Evolutionary conservation across 2,329 filamentous ascomycete species (phyloP).

Genomic region (Neonectria punicea): DNA sequence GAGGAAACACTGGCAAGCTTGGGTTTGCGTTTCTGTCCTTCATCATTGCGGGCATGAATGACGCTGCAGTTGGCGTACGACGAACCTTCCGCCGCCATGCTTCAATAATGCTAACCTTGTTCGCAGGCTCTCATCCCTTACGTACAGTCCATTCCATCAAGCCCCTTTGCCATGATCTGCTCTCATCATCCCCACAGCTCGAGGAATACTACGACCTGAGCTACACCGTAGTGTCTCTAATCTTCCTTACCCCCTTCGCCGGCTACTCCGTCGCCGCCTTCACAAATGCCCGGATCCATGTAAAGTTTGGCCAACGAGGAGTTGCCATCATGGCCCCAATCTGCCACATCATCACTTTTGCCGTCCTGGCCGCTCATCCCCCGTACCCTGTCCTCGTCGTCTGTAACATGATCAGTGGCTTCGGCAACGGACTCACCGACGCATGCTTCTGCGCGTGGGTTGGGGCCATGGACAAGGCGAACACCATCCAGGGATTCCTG

Average conservation of each 20-base stretch:
- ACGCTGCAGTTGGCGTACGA: conserved; percentile 68
- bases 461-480: conserved; percentile 74
- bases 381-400: conserved; percentile 72
- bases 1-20: conserved; percentile 46
- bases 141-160: conserved; percentile 3
- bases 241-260: conserved; percentile 71
- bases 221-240: conserved; percentile 69
- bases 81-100: too few species aligned
- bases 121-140: conserved; percentile 40
- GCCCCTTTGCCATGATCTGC: fast-evolving
- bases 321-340: conserved; percentile 70
- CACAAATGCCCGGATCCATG: conserved; percentile 69
- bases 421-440: conserved; percentile 73
- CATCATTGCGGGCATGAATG: conserved; percentile 70
- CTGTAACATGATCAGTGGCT: conserved; percentile 70
- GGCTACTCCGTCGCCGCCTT: conserved; percentile 72
- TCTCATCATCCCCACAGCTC: conserved; percentile 52
- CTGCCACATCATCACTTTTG: conserved; percentile 71
- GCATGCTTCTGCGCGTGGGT: conserved; percentile 62
- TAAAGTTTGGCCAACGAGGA: conserved; percentile 72
- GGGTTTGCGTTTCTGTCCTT: conserved; percentile 66
- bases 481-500: conserved; percentile 73
- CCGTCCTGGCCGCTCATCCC: conserved; percentile 69
- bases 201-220: conserved; percentile 69
- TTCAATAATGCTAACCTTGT: neutral